Conservation (phyloP, 2,329 filamentous ascomycete species). For the Furcasterigmium furcatum region DNA sequence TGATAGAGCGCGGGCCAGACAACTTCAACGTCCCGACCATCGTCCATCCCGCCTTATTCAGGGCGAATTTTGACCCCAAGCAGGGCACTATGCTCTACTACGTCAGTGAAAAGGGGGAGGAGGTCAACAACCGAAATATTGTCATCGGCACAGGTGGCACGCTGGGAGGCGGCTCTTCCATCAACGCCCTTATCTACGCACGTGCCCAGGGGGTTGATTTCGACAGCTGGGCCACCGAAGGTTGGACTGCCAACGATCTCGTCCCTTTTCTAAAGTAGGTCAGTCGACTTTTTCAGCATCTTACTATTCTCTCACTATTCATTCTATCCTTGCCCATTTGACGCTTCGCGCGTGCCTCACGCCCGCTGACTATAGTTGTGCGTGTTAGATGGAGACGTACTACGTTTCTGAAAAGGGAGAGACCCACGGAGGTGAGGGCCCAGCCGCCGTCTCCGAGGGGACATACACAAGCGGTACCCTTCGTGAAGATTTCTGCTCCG, state of each 20-base stretch:
- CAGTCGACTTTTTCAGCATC: no score
- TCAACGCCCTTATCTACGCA: conserved; percentile 26
- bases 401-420: conserved; percentile 39
- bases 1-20: conserved; percentile 51
- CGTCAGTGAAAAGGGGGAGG: conserved; percentile 13
- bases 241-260: conserved; percentile 27
- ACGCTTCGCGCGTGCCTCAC: no score
- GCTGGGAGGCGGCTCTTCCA: conserved; percentile 25
- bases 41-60: conserved; percentile 40
- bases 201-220: conserved; percentile 24
- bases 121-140: conserved; percentile 15
- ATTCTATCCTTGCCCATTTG: no score
- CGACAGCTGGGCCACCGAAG: conserved; percentile 26
- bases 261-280: conserved; percentile 26
- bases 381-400: conserved; percentile 60
- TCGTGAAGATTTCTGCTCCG: conserved; percentile 47
- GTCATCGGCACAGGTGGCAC: conserved; percentile 17
- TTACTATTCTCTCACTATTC: no score
- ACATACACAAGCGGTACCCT: conserved; percentile 27
- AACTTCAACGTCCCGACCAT: conserved; percentile 46
- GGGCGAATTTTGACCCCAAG: conserved; percentile 1
- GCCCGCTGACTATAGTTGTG: no score
- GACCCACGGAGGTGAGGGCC: conserved; percentile 51
- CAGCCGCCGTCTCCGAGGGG: conserved; percentile 53
- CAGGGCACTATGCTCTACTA: conserved; percentile 15